Conservation (phyloP, 306 rosid species). For the Sesbania bispinosa region DNA sequence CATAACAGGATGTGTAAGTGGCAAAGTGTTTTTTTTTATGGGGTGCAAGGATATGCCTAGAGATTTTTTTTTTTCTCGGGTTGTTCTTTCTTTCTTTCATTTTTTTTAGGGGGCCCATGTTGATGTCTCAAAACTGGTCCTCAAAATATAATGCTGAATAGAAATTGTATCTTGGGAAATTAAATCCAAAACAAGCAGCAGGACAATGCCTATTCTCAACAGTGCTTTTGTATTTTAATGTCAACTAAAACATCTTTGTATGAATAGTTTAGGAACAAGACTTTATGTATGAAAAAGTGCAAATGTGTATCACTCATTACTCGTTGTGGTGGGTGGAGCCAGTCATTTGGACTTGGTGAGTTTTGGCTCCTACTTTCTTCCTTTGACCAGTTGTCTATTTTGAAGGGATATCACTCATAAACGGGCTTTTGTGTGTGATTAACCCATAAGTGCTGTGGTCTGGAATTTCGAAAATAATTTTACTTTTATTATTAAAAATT, state of each 20-base stretch:
- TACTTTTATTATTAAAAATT: background rate
- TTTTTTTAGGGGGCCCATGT: background rate
- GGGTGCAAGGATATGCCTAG: background rate
- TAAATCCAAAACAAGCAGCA: too few species aligned
- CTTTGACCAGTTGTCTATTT: background rate
- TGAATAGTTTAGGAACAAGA: too few species aligned
- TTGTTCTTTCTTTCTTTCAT: background rate
- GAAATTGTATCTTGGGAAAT: too few species aligned
- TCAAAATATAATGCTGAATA: background rate
- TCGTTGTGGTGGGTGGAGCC: background rate
- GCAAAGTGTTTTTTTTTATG: background rate
- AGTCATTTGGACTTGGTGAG: background rate
- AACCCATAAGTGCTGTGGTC: background rate
- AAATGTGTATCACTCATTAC: background rate
- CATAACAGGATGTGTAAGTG: background rate
- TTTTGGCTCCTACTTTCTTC: background rate
- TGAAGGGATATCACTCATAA: background rate
- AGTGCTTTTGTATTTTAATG: too few species aligned
- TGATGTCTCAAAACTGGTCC: too few species aligned
- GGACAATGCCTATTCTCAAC: too few species aligned
- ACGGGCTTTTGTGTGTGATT: background rate
- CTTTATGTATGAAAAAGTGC: too few species aligned
- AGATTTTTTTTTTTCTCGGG: background rate
- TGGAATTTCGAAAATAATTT: background rate
- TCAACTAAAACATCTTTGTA: too few species aligned